Percentiles rank a stretch among this genome's conserved stretches.
phyloP scores from a whole-genome alignment of 2,329 filamentous ascomycete species.

The Aspergillus sp. region DNA sequence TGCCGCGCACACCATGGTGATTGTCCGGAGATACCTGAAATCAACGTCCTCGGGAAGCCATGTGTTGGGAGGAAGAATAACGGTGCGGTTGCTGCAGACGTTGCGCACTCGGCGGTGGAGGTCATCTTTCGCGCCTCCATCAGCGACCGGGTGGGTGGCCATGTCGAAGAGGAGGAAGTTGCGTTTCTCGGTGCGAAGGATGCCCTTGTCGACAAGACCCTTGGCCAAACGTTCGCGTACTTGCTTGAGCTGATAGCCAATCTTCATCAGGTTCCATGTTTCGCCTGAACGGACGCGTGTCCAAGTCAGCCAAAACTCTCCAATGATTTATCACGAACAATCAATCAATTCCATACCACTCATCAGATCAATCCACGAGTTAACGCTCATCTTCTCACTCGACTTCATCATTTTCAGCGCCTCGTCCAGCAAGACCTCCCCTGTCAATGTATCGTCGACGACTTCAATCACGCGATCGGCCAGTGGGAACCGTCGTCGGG shows the following conservation, averaged over 20 bases:
- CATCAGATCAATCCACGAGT: conserved; percentile 98
- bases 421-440: conserved; percentile 95
- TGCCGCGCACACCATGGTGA: conserved; percentile 94
- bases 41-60: conserved; percentile 93
- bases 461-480: conserved; percentile 95
- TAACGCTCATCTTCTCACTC: conserved; percentile 99
- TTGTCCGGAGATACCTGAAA: conserved; percentile 85
- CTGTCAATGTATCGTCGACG: conserved; percentile 91
- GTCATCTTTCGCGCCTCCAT: conserved; percentile 95
- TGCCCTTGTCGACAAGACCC: conserved; percentile 96
- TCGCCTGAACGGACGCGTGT: conserved; percentile 60
- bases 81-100: conserved; percentile 87
- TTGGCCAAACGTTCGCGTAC: conserved; percentile 96
- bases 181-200: conserved; percentile 95
- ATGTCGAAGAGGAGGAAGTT: conserved; percentile 99
- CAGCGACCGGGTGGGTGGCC: conserved; percentile 96
- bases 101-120: conserved; percentile 89
- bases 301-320: conserved; percentile 1
- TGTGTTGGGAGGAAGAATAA: conserved; percentile 78
- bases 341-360: conserved; percentile 63
- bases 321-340: neutral
- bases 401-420: conserved; percentile 99
- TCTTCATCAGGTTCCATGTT: conserved; percentile 99
- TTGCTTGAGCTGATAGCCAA: conserved; percentile 98
- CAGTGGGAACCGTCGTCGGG: conserved; percentile 83